Evolutionary conservation across 306 rosid species (phyloP).

Genomic region (Myrica gale): DNA sequence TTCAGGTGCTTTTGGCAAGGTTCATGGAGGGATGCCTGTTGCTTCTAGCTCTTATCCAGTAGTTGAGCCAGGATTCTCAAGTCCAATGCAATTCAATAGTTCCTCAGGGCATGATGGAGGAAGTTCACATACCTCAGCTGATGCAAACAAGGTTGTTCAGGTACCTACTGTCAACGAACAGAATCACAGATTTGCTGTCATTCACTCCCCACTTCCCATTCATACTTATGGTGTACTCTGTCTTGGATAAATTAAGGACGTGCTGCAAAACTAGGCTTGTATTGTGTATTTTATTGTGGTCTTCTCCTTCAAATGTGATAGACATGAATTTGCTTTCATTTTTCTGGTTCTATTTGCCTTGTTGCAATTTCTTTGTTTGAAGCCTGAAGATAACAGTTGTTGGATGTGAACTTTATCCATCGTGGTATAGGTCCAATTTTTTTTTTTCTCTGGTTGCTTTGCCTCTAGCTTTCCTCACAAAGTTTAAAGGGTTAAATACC

Average conservation of each 20-base stretch:
- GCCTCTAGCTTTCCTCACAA: too few relatives aligned
- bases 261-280: not conserved
- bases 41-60: slow-evolving; percentile 50
- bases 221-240: not conserved
- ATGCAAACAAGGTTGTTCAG: slow-evolving; percentile 61
- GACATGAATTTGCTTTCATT: too few relatives aligned
- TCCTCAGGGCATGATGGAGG: slow-evolving; percentile 68
- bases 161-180: slow-evolving; percentile 23
- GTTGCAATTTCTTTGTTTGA: not conserved
- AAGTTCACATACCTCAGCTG: slow-evolving; percentile 45
- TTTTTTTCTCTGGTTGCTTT: too few relatives aligned
- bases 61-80: slow-evolving; percentile 51
- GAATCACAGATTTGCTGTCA: too few relatives aligned
- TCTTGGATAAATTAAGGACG: slow-evolving; percentile 6
- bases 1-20: slow-evolving; percentile 65
- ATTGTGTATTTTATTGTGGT: not conserved
- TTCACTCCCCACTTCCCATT: not conserved
- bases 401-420: slow-evolving; percentile 5
- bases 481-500: too few relatives aligned
- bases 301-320: too few relatives aligned
- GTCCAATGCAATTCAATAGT: slow-evolving; percentile 52
- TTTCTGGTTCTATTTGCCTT: not conserved
- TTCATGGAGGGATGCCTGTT: slow-evolving; percentile 56
- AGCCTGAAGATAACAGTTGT: not conserved
- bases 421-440: too few relatives aligned